Percentiles rank a stretch among this genome's conserved stretches.
Conservation (phyloP, 2,329 filamentous ascomycete species). For the Fusarium chuoi region DNA sequence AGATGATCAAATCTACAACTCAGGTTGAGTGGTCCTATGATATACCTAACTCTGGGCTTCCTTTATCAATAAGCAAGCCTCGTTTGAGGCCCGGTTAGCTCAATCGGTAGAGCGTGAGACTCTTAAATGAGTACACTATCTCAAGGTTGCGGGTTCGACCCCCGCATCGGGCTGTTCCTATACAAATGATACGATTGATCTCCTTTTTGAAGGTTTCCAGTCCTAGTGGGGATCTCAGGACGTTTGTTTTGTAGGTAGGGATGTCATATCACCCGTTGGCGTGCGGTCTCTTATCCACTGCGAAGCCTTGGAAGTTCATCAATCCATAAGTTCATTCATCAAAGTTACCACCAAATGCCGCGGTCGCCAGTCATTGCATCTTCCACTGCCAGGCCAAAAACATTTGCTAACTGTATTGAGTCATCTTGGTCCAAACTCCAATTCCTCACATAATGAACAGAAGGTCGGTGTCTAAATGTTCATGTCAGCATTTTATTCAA, state of each 20-base stretch:
- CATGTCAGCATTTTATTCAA: conserved; percentile 14
- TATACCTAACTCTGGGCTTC: fast-evolving
- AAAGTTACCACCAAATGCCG: neutral
- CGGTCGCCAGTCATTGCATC: neutral
- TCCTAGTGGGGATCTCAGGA: neutral
- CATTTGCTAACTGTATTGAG: conserved; percentile 36
- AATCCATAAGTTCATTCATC: conserved; percentile 5
- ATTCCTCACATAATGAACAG: conserved; percentile 70
- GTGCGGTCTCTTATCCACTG: neutral
- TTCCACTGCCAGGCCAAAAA: neutral
- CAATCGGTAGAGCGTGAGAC: conserved; percentile 74
- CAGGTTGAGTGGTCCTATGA: neutral
- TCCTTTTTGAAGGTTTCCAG: neutral
- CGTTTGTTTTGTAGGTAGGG: neutral
- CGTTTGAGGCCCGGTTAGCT: conserved; percentile 50
- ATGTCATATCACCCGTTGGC: neutral
- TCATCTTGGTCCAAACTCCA: conserved; percentile 63
- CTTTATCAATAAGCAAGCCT: conserved; percentile 2
- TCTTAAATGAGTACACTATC: conserved; percentile 58
- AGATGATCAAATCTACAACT: neutral
- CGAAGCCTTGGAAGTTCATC: neutral
- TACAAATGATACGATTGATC: conserved; percentile 37
- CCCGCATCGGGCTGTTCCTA: conserved; percentile 56
- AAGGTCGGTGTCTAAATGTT: conserved; percentile 68
- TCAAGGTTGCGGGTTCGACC: conserved; percentile 68